Percentiles rank a stretch among this genome's conserved stretches.
phyloP scores from a whole-genome alignment of 257 asterid species.

The Solanum paucissectum region DNA sequence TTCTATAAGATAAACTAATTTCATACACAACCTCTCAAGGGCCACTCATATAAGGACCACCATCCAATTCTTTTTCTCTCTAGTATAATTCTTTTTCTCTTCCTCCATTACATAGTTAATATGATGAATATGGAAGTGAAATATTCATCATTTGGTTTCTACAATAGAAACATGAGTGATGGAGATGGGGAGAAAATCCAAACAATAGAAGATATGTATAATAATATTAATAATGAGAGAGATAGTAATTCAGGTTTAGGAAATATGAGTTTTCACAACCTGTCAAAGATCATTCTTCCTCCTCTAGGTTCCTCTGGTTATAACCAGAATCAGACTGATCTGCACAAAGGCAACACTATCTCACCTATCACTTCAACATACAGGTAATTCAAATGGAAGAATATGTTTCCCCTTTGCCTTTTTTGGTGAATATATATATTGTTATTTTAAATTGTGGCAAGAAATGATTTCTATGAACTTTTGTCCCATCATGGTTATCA shows the following conservation, averaged over 20 bases:
- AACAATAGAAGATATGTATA: background rate
- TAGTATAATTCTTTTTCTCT: background rate
- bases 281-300: conserved; percentile 66
- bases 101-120: background rate
- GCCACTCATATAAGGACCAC: background rate
- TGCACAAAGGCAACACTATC: conserved; percentile 22
- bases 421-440: background rate
- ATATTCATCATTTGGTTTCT: background rate
- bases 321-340: background rate
- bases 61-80: background rate
- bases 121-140: background rate
- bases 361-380: conserved; percentile 68
- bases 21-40: background rate
- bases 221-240: background rate
- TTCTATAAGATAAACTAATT: background rate
- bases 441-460: background rate
- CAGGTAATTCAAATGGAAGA: conserved; percentile 27
- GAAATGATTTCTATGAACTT: background rate
- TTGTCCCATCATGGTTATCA: background rate
- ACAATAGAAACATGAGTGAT: background rate
- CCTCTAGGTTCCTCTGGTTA: conserved; percentile 59
- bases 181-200: background rate
- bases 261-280: background rate
- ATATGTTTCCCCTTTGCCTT: background rate
- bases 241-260: background rate